Conservation (phyloP, 305 asterid genomes). For the Withania somnifera region DNA sequence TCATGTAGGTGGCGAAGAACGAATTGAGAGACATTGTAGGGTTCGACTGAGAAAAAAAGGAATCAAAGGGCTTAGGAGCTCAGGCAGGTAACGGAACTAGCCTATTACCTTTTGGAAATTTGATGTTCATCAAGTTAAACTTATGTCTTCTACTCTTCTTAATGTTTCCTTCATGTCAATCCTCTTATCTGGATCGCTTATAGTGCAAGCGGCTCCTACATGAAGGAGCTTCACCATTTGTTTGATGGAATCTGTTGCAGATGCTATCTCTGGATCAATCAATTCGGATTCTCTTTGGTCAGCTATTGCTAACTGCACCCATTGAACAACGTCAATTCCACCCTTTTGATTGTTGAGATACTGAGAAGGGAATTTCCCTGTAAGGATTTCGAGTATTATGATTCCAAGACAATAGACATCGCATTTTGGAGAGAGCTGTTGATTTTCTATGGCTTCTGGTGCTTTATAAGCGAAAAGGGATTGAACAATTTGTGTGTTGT, state of each 20-base stretch:
- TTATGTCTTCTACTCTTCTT: constrained; percentile 52
- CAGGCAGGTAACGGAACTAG: not conserved
- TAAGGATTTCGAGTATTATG: constrained; percentile 57
- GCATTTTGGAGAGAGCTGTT: constrained; percentile 47
- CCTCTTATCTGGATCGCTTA: constrained; percentile 30
- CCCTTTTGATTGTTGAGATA: constrained; percentile 64
- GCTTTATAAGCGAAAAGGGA: constrained; percentile 44
- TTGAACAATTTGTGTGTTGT: constrained; percentile 37
- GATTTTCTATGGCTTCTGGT: constrained; percentile 50
- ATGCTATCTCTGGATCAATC: constrained; percentile 62
- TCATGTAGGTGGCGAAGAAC: not conserved
- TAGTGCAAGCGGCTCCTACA: constrained; percentile 58
- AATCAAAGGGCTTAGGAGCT: not conserved
- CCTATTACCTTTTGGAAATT: not conserved
- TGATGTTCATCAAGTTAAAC: constrained; percentile 11
- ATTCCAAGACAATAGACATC: constrained; percentile 78
- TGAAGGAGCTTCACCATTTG: constrained; percentile 55
- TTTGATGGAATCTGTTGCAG: constrained; percentile 7
- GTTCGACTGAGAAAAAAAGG: not conserved
- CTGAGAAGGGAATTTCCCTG: constrained; percentile 73
- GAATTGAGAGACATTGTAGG: not conserved
- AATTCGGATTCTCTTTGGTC: constrained; percentile 39
- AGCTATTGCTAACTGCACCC: constrained; percentile 39
- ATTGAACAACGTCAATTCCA: constrained; percentile 70
- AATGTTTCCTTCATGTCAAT: constrained; percentile 63